A percentile compares a stretch with the other conserved stretches of the same genome.
Conservation (phyloP, 176 grass and related monocot genomes). For the Puccinellia tenuiflora region DNA sequence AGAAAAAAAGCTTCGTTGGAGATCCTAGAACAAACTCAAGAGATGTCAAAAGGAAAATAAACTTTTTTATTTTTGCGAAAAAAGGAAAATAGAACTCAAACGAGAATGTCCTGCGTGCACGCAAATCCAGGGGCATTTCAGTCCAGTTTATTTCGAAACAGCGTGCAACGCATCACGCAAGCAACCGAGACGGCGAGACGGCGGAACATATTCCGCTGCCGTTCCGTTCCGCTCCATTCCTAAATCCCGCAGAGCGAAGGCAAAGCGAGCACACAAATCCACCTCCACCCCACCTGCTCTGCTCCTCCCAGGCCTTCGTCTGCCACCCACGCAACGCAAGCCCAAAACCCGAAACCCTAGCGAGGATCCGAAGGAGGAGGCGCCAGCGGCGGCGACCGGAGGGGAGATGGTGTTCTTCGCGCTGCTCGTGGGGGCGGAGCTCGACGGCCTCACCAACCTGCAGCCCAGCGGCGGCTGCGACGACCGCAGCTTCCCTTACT, state of each 20-base stretch:
- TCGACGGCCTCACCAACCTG: conserved; percentile 73
- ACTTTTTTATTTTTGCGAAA: too few relatives aligned
- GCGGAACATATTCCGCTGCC: background rate
- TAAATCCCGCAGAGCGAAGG: background rate
- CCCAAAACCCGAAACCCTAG: conserved; percentile 39
- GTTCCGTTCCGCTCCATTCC: conserved; percentile 7
- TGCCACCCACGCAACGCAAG: background rate
- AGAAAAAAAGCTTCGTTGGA: too few relatives aligned
- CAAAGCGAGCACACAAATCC: background rate
- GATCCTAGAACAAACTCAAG: too few relatives aligned
- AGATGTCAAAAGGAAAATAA: too few relatives aligned
- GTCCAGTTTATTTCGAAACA: too few relatives aligned
- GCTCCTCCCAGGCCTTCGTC: conserved; percentile 10
- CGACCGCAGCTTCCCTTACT: conserved; percentile 73
- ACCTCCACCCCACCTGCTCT: background rate
- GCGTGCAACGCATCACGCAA: too few relatives aligned
- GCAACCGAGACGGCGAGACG: background rate
- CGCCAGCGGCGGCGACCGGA: background rate
- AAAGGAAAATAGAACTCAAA: too few relatives aligned
- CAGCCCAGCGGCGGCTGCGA: conserved; percentile 58
- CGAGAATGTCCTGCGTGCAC: too few relatives aligned
- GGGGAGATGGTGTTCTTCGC: conserved; percentile 66
- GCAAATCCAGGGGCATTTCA: too few relatives aligned
- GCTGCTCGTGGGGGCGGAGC: conserved; percentile 61
- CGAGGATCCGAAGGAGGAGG: background rate